Base-by-base conservation (phyloP, 2,329 filamentous ascomycete species). In the Aspergillus terreus region DNA sequence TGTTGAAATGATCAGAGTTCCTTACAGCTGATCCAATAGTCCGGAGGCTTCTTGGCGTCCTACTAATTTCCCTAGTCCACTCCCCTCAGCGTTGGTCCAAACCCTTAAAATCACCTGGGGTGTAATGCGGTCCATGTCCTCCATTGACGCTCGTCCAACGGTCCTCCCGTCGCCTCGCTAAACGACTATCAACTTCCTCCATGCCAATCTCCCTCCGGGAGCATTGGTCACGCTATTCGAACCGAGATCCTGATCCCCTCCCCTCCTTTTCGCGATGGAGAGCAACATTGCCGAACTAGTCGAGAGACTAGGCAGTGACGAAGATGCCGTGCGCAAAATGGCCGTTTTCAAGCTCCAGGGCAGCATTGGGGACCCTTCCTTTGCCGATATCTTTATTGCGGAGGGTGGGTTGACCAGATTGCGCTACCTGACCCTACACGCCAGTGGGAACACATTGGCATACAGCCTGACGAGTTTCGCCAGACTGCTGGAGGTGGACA, bases 311-410 rank as follows among this genome's bases (percentile, higher is more conserved):
- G 76, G 78, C 42, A 82, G 80, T 60, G 79, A 83, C 51, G 82
- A 96, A 74, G 94, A 99, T 78, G 92, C 90, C 51, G 86, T 90
- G 61, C 90, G 92, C 66, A 99, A 99, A 74, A 96, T 97, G 90
- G 94, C 94, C 54, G 94, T 95, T 55, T 99, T 99, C 82, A 96
- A 96, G 76, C 84, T 99, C 59, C 94, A 99, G 74, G 87, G 83
- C 58, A 91, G 90, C 56, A 96, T 99, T 72, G 92, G 92, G 68
- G 94, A 99, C 73, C 92, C 92, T 23, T 88, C 91, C 46, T 97
- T 97, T 71, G 94, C 94, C 64, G 94, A 97, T 71, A 85, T 95
- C 62, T 99, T 99, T 76, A 95, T 97, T 56, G 85, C 87, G 47
- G 88, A 91, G 46, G 91, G 91, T 51, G 94, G 94, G 4, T 79